Evolutionary conservation across 148 eudicot species (phyloP), one percentile per base, ranked within the genome.

Genomic region (Arctostaphylos glauca): DNA sequence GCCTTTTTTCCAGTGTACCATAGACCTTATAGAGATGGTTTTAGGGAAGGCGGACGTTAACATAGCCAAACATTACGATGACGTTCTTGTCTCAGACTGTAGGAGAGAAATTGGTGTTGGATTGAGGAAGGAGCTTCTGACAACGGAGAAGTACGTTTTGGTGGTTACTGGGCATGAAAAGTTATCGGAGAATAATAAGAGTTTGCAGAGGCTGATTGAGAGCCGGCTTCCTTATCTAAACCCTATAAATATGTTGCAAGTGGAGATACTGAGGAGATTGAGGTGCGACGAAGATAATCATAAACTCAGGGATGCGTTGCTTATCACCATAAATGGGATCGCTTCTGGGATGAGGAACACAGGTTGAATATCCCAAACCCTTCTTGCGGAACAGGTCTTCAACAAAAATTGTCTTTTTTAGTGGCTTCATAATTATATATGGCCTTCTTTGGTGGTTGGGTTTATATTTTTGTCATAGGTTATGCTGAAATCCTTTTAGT

Each of bases 311-410:
- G 98, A 95, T 84, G 98, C 97, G 0, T 82, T 95, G 91, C 92
- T 93, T 44, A 90, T 95, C n/a, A 93, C 96, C 8, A 88, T 93
- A 12, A 95, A 95, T 76, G 98, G 98, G 19, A 93, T 95, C 77
- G 97, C 98, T 83, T 92, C 98, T 85, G 97, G 98, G 77, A 95
- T 95, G 98, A 92, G 93, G 88, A 95, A 95, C 87, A 95, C 98
- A 4, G 98, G 98, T 82, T 94, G 83, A 83, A 38, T 21, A 79
- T 50, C 48, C 12, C 58, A 50, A 47, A 41, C 38, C 64, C 67
- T 68, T 19, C 23, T 55, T 2, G 43, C 56, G 68, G 49, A 43
- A 7, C 0, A 55, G 19, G 23, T 38, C 48, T 38, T 8, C 9
- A 13, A 53, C 64, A 43, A 5, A 77, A 77, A 53, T 1, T 16